Evolutionary conservation across 352 stramenopile genomes (phyloP).

Genomic region (Albugo laibachii): DNA sequence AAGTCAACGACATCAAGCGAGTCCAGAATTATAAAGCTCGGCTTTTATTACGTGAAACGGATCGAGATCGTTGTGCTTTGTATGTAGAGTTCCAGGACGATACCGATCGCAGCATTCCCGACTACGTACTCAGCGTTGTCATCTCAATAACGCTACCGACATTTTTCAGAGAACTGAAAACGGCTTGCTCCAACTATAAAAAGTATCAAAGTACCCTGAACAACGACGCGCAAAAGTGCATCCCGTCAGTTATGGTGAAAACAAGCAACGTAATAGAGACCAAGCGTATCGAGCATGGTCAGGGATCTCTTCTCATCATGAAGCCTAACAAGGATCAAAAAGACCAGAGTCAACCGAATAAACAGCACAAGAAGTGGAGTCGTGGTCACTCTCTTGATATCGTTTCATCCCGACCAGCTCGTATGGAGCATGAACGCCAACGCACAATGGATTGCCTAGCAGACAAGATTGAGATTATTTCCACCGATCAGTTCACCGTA

Average conservation of each 20-base stretch:
- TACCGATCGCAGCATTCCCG: slow-evolving; percentile 54
- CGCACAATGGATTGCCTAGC: too few relatives aligned
- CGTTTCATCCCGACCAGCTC: not conserved
- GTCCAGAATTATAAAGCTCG: slow-evolving; percentile 42
- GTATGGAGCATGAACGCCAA: not conserved
- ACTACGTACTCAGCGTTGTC: slow-evolving; percentile 39
- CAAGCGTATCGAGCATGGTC: not conserved
- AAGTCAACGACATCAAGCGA: slow-evolving; percentile 18
- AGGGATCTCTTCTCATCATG: not conserved
- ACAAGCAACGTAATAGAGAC: not conserved
- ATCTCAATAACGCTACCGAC: slow-evolving; percentile 26
- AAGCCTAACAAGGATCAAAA: not conserved
- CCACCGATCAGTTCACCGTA: slow-evolving; percentile 24
- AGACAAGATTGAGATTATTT: not conserved
- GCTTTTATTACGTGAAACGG: slow-evolving; percentile 34
- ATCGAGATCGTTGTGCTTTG: slow-evolving; percentile 38
- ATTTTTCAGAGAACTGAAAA: slow-evolving; percentile 40
- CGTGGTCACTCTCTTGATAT: too few relatives aligned
- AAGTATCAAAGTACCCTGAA: slow-evolving; percentile 9
- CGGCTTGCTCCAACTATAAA: slow-evolving; percentile 33
- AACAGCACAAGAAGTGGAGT: not conserved
- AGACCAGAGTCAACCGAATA: not conserved
- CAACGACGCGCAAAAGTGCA: slow-evolving; percentile 2
- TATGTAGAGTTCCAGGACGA: slow-evolving; percentile 64
- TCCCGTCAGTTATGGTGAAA: slow-evolving; percentile 4